phyloP scores from a whole-genome alignment of 768 basidiomycete species.

The Pulveroboletus sp. region DNA sequence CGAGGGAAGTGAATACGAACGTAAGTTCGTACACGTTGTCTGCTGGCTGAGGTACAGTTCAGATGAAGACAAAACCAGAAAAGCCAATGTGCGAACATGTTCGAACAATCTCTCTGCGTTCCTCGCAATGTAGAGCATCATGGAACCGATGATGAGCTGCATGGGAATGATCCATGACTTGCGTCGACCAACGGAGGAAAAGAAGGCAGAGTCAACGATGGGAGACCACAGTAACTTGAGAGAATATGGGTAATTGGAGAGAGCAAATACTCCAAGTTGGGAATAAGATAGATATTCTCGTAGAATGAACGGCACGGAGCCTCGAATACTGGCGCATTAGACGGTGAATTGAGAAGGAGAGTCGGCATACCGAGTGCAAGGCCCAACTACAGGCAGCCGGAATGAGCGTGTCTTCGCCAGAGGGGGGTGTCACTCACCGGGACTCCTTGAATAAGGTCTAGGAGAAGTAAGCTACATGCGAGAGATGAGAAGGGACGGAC shows the following conservation, averaged over 20 bases:
- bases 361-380: conserved; percentile 72
- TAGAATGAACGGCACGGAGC: conserved; percentile 94
- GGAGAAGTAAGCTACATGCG: conserved; percentile 14
- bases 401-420: conserved; percentile 9
- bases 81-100: conserved; percentile 48
- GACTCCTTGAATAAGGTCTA: conserved; percentile 84
- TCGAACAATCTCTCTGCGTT: conserved; percentile 76
- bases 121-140: conserved; percentile 77
- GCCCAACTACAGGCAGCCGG: conserved; percentile 52
- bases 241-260: conserved; percentile 93
- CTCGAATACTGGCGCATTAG: conserved; percentile 36
- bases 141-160: conserved; percentile 82
- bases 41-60: conserved; percentile 56
- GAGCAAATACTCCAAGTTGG: conserved; percentile 90
- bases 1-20: conserved; percentile 80
- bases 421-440: conserved; percentile 56
- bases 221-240: conserved; percentile 98
- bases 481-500: conserved; percentile 32
- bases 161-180: conserved; percentile 99
- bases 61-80: conserved; percentile 5
- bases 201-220: conserved; percentile 89
- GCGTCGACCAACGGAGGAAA: conserved; percentile 80
- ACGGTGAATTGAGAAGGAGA: background rate
- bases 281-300: conserved; percentile 96
- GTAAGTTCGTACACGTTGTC: conserved; percentile 79